Percentiles rank a stretch among this genome's conserved stretches.
phyloP scores from a whole-genome alignment of 768 basidiomycete genomes.

The Fomitopsis pulvina region DNA sequence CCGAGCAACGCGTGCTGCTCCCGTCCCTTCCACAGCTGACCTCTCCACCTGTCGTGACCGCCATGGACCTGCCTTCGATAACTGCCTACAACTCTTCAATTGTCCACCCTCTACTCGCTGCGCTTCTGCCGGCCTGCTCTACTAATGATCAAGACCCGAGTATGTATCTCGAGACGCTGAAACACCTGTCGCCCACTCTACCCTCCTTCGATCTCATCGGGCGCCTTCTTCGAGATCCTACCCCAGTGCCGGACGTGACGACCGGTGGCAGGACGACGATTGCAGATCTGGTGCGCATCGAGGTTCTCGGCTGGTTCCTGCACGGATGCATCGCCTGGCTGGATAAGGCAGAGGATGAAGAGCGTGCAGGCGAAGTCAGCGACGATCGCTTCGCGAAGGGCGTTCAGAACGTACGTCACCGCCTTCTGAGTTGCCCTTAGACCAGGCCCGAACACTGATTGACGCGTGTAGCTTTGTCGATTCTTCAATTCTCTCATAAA shows the following conservation, averaged over 20 bases:
- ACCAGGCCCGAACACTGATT: slow-evolving; percentile 4
- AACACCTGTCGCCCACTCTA: slow-evolving; percentile 62
- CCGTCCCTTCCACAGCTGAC: slow-evolving; percentile 41
- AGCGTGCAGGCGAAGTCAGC: slow-evolving; percentile 57
- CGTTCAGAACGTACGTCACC: slow-evolving; percentile 55
- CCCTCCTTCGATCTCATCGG: slow-evolving; percentile 71
- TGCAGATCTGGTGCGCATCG: slow-evolving; percentile 55
- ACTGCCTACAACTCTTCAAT: slow-evolving; percentile 63
- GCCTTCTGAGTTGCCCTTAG: background rate
- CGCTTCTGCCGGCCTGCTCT: slow-evolving; percentile 38
- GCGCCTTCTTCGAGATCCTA: slow-evolving; percentile 57
- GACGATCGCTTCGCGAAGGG: slow-evolving; percentile 72
- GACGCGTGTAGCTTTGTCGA: slow-evolving; percentile 52
- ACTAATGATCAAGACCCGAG: slow-evolving; percentile 28
- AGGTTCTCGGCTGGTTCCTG: slow-evolving; percentile 66
- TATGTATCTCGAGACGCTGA: slow-evolving; percentile 57
- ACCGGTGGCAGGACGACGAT: slow-evolving; percentile 49
- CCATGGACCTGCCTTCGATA: slow-evolving; percentile 60
- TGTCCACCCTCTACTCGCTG: slow-evolving; percentile 59
- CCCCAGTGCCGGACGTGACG: slow-evolving; percentile 33
- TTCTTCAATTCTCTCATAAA: slow-evolving; percentile 72
- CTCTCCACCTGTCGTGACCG: slow-evolving; percentile 49
- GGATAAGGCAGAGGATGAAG: slow-evolving; percentile 62
- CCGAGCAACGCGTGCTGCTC: slow-evolving; percentile 66
- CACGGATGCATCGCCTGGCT: slow-evolving; percentile 66